A percentile compares a stretch with the other conserved stretches of the same genome.
These are phyloP conservation scores for Scheffersomyces quercinus DNA, from an alignment of 1,139 yeast genomes.

Conservation along the genomic window DNA sequence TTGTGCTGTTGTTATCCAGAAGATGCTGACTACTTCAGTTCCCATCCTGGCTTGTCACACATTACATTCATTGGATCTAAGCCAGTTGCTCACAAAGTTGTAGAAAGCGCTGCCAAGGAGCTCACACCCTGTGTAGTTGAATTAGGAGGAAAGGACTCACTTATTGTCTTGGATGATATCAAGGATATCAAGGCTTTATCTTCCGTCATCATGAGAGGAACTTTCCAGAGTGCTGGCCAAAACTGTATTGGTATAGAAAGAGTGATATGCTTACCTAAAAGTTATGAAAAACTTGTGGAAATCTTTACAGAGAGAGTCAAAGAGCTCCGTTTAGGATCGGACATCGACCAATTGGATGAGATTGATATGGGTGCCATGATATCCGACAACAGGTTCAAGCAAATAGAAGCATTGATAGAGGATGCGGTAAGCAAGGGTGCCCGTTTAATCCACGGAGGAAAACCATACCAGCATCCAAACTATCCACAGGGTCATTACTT, in stretches of 20 bases:
- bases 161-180: conserved; percentile 77
- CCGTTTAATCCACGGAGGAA: conserved; percentile 73
- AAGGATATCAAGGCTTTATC: conserved; percentile 60
- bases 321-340: conserved; percentile 76
- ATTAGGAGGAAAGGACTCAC: conserved; percentile 93
- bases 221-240: conserved; percentile 96
- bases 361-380: conserved; percentile 97
- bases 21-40: conserved; percentile 80
- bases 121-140: conserved; percentile 94
- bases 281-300: conserved; percentile 61
- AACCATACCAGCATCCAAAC: conserved; percentile 77
- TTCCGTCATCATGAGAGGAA: conserved; percentile 86
- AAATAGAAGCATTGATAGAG: conserved; percentile 61
- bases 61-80: conserved; percentile 95
- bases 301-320: conserved; percentile 60
- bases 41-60: conserved; percentile 80
- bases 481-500: conserved; percentile 95
- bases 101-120: conserved; percentile 75
- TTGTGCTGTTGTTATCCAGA: conserved; percentile 77
- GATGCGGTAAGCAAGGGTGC: conserved; percentile 88
- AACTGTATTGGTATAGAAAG: conserved; percentile 97
- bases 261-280: conserved; percentile 71
- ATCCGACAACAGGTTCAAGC: conserved; percentile 69
- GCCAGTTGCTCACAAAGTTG: conserved; percentile 87
- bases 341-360: conserved; percentile 84